A percentile compares a stretch with the other conserved stretches of the same genome.
These are phyloP conservation scores for Epichloe coenophiala DNA, from an alignment of 2,329 filamentous ascomycete species.

Conservation along the genomic window DNA sequence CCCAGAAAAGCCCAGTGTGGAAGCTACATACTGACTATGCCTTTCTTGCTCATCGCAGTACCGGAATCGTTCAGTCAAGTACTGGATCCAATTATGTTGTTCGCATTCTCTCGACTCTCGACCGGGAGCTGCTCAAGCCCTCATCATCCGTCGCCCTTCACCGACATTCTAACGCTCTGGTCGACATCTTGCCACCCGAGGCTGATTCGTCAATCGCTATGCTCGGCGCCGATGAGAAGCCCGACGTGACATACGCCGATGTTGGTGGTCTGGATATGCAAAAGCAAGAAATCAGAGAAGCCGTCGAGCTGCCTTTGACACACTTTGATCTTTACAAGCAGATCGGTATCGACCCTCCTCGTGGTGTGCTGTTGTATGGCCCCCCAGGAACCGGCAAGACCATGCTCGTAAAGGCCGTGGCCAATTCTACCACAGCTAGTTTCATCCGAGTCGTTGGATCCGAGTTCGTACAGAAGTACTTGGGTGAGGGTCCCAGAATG, in stretches of 20 bases:
- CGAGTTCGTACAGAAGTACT: conserved; percentile 97
- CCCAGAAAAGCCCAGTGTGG: background rate
- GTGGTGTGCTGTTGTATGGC: conserved; percentile 90
- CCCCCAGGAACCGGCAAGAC: conserved; percentile 97
- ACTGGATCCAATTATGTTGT: conserved; percentile 99
- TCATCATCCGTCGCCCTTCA: conserved; percentile 96
- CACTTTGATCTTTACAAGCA: conserved; percentile 99
- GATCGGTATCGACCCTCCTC: conserved; percentile 95
- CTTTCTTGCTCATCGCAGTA: conserved; percentile 40
- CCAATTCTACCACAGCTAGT: conserved; percentile 93
- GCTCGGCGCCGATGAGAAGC: conserved; percentile 93
- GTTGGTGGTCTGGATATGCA: conserved; percentile 98
- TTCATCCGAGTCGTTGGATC: conserved; percentile 98
- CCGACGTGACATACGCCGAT: conserved; percentile 94
- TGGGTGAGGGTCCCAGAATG: conserved; percentile 96
- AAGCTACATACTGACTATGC: background rate
- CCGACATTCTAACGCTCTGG: conserved; percentile 93
- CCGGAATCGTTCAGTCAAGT: conserved; percentile 94
- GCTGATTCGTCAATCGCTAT: conserved; percentile 98
- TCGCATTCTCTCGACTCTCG: conserved; percentile 92
- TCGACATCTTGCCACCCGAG: conserved; percentile 97
- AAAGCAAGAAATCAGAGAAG: conserved; percentile 98
- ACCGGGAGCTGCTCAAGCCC: conserved; percentile 94
- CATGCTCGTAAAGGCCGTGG: conserved; percentile 95
- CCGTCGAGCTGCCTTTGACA: conserved; percentile 88